These are phyloP conservation scores for Trapa bicornis DNA, from an alignment of 345 rosid species.

Conservation along the genomic window DNA sequence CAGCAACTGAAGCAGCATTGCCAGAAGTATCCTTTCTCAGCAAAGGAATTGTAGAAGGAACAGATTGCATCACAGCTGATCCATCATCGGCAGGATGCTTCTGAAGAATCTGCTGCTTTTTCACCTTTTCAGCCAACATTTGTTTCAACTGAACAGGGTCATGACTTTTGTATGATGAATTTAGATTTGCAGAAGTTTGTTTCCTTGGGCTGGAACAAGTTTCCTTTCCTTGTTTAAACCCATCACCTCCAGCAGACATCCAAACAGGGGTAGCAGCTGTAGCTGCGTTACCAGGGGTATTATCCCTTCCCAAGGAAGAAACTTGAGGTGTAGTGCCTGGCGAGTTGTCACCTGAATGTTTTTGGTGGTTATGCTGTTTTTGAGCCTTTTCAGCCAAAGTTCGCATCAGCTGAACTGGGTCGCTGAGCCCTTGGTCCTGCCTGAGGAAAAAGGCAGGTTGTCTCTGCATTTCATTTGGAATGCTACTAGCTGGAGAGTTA, in stretches of 20 bases:
- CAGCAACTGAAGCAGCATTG: conserved; percentile 60
- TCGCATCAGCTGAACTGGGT: conserved; percentile 57
- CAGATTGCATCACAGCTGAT: conserved; percentile 21
- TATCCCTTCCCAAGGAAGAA: conserved; percentile 31
- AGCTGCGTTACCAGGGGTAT: conserved; percentile 44
- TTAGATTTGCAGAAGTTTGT: conserved; percentile 37
- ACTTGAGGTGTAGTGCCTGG: conserved; percentile 22
- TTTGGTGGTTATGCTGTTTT: conserved; percentile 38
- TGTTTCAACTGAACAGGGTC: conserved; percentile 61
- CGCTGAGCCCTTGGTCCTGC: conserved; percentile 37
- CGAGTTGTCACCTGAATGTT: conserved; percentile 16
- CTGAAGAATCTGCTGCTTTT: conserved; percentile 38
- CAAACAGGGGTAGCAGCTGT: conserved; percentile 65
- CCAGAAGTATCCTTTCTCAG: conserved; percentile 32
- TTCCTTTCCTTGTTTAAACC: conserved; percentile 39
- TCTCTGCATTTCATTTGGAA: conserved; percentile 32
- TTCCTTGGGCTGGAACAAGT: conserved; percentile 25
- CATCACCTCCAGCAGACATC: conserved; percentile 79
- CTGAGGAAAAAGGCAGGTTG: conserved; percentile 26
- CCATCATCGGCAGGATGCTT: conserved; percentile 17
- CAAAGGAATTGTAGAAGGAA: conserved; percentile 33
- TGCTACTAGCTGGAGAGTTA: conserved; percentile 25
- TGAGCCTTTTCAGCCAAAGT: conserved; percentile 40
- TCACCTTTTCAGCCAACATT: conserved; percentile 38
- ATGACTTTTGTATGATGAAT: conserved; percentile 39